These are phyloP conservation scores for Phytophthora crassamura DNA, from an alignment of 352 stramenopile genomes.

Conservation along the genomic window DNA sequence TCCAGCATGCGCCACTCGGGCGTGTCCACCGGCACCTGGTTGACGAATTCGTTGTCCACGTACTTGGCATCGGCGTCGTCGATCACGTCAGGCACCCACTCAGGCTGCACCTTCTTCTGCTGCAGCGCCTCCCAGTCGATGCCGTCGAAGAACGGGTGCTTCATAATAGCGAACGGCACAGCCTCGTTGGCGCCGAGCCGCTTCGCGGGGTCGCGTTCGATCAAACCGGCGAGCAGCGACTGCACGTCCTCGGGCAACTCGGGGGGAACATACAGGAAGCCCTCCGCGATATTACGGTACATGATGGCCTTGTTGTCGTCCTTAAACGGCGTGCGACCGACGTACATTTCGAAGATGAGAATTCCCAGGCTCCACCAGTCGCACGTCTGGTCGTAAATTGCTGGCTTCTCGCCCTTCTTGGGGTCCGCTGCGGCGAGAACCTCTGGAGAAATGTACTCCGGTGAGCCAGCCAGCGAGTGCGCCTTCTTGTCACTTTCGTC, in stretches of 20 bases:
- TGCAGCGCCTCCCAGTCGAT: slow-evolving; percentile 90
- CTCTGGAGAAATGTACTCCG: slow-evolving; percentile 94
- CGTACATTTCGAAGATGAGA: slow-evolving; percentile 92
- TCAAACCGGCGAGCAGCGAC: slow-evolving; percentile 79
- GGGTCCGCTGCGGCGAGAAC: slow-evolving; percentile 77
- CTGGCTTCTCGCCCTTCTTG: slow-evolving; percentile 41
- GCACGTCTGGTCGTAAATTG: slow-evolving; percentile 80
- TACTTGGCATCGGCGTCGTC: slow-evolving; percentile 89
- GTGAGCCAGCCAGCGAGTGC: slow-evolving; percentile 79
- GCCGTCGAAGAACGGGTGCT: slow-evolving; percentile 87
- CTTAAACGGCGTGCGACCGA: slow-evolving; percentile 93
- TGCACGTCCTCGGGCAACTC: slow-evolving; percentile 76
- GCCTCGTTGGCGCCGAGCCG: slow-evolving; percentile 81
- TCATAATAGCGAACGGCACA: slow-evolving; percentile 90
- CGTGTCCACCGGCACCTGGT: slow-evolving; percentile 86
- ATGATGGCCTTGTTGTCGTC: slow-evolving; percentile 92
- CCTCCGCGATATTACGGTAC: slow-evolving; percentile 92
- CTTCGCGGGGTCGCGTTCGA: slow-evolving; percentile 75
- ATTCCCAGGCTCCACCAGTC: slow-evolving; percentile 94
- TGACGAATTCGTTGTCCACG: slow-evolving; percentile 90
- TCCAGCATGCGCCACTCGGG: slow-evolving; percentile 91
- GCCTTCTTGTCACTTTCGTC: slow-evolving; percentile 59
- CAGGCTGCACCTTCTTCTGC: slow-evolving; percentile 76
- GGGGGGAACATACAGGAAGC: slow-evolving; percentile 78
- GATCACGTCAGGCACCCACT: slow-evolving; percentile 85